Evolutionary conservation across 306 rosid species (phyloP), one percentile per base, ranked within the genome.

Genomic region (Cucurbita ficifolia): DNA sequence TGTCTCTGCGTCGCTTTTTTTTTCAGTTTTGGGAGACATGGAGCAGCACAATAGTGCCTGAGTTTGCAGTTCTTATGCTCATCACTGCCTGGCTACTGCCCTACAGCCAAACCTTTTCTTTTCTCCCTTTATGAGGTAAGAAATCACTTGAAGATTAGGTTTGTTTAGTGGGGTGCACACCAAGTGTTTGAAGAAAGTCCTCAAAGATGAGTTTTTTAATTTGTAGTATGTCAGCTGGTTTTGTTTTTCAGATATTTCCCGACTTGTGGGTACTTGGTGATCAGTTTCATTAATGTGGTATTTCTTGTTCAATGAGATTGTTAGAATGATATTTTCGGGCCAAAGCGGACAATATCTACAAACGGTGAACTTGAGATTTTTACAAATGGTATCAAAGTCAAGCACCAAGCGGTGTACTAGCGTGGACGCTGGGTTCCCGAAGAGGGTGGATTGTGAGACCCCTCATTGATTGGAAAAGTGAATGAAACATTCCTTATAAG

Each of bases 101-200:
- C 16, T 39, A 12, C 50, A 17, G 17, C n/a, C 51, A 1, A n/a
- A 9, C 17, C 0, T 63, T 63, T 42, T 0, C 0, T 43, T 65
- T 19, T 42, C 38, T 21, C 38, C 38, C 38, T 13, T 40, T 19
- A 19, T 2, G 53, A 65, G 72, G 17, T 43, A 22, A 65, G 72
- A 42, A 19, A 40, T 63, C 70, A 16, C 7, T 38, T 12, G 36
- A 19, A 19, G 53, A 65, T 42, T 19, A 19, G n/a, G 10, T 42
- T 46, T 43, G 52, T 43, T 43, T 65, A 11, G 72, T 65, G 53
- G 36, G 72, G 38, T 43, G 72, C 72, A 65, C 36, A 65, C 53
- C 53, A 40, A 21, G 18, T 65, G 72, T 65, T 65, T 42, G 72
- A 4, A 14, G 72, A 43, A 42, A 65, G 29, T 65, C 50, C 33